Evolutionary conservation across 257 asterid genomes (phyloP).

Genomic region (Capsicum pubescens): DNA sequence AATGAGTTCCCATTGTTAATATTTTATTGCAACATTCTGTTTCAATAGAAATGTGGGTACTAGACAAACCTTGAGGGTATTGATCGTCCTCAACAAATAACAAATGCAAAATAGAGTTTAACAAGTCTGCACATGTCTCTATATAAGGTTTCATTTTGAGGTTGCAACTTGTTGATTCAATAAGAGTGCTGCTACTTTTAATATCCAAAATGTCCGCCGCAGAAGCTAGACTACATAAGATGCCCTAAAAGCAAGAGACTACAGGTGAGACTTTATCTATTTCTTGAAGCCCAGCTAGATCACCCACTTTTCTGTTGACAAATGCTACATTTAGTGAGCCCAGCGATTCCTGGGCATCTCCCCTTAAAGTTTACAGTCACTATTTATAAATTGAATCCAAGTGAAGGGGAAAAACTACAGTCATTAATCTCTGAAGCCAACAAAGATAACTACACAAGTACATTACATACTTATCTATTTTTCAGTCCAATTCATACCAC

Average conservation of each 20-base stretch:
- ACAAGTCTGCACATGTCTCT: slow-evolving; percentile 43
- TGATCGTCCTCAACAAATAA: slow-evolving; percentile 62
- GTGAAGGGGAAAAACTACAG: no score
- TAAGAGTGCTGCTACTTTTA: slow-evolving; percentile 39
- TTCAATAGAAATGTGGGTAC: slow-evolving; percentile 31
- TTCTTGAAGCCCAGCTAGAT: no score
- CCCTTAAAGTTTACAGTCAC: no score
- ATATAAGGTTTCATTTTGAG: slow-evolving; percentile 36
- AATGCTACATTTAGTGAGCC: no score
- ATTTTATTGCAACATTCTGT: slow-evolving; percentile 33
- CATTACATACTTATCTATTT: no score
- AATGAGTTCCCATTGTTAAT: slow-evolving; percentile 31
- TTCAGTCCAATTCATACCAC: no score
- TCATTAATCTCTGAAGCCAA: no score
- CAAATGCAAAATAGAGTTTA: slow-evolving; percentile 41
- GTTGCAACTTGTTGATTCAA: slow-evolving; percentile 44
- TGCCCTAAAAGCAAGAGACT: slow-evolving; percentile 71
- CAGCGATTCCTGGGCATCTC: no score
- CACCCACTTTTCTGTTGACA: no score
- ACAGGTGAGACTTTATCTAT: neutral
- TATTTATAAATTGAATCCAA: no score
- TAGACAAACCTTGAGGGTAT: slow-evolving; percentile 25
- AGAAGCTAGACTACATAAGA: slow-evolving; percentile 74
- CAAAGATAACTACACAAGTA: no score
- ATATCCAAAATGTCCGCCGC: slow-evolving; percentile 44